Conservation (phyloP, 169 alveolate genomes). For the Plasmodium malariae region DNA sequence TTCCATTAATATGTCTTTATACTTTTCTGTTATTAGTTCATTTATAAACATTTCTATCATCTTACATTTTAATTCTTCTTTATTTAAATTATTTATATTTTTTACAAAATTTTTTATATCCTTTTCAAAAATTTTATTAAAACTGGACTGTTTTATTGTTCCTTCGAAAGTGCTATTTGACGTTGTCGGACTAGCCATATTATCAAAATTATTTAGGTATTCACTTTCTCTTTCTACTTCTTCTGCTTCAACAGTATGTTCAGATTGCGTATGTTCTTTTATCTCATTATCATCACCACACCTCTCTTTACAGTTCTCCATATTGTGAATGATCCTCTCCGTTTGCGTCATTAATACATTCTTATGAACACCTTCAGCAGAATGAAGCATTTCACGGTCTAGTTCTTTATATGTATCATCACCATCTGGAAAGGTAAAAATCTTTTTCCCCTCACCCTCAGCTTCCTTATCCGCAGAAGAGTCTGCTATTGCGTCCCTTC, state of each 20-base stretch:
- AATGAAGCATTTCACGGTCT: no score
- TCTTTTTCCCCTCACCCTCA: background rate
- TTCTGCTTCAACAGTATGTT: background rate
- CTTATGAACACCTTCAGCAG: background rate
- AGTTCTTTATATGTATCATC: no score
- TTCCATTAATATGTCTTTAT: constrained; percentile 51
- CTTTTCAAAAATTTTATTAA: constrained; percentile 14
- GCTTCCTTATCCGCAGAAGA: no score
- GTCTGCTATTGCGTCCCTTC: no score
- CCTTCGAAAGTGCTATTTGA: no score
- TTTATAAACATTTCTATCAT: constrained; percentile 31
- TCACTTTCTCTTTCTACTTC: background rate
- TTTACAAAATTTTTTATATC: constrained; percentile 17
- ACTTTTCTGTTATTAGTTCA: constrained; percentile 31
- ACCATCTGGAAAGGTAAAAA: no score
- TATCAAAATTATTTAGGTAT: no score
- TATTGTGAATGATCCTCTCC: background rate
- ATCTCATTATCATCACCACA: background rate
- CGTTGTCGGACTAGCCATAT: no score
- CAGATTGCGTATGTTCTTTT: background rate
- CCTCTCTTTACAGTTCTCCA: background rate
- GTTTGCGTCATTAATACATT: background rate
- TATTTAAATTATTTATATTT: constrained; percentile 5
- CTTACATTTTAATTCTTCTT: constrained; percentile 52
- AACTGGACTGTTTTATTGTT: background rate